Evolutionary conservation across 2,329 filamentous ascomycete species (phyloP).

Genomic region (Elsinoe necatrix): DNA sequence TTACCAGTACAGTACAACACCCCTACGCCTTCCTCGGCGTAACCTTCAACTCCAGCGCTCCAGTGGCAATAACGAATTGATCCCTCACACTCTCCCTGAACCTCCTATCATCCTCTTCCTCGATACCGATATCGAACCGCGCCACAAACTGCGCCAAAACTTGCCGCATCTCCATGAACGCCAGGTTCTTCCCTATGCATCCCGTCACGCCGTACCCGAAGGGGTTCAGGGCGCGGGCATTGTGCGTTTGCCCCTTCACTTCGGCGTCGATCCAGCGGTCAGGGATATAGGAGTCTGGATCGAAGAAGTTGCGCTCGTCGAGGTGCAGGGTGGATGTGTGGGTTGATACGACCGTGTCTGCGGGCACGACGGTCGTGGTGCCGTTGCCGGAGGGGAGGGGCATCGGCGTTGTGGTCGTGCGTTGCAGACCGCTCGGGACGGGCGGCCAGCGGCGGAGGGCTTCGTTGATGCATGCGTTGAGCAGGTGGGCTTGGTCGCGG

Average conservation of each 20-base stretch:
- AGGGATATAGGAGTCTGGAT: conserved; percentile 25
- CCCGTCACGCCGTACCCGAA: conserved; percentile 29
- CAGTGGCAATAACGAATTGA: not conserved
- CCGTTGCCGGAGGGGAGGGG: conserved; percentile 19
- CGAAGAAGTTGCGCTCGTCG: conserved; percentile 1
- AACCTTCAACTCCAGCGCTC: not conserved
- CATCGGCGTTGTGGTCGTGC: conserved; percentile 31
- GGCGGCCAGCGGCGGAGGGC: conserved; percentile 36
- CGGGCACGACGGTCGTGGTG: not conserved
- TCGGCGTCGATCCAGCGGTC: conserved; percentile 33
- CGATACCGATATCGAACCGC: conserved; percentile 32
- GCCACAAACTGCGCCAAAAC: conserved; percentile 30
- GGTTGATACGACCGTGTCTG: not conserved
- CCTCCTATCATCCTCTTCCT: conserved; percentile 30
- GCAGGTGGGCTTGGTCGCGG: conserved; percentile 23
- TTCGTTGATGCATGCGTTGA: conserved; percentile 39
- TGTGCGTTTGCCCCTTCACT: conserved; percentile 24
- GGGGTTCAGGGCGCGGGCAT: conserved; percentile 29
- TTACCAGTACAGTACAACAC: no score
- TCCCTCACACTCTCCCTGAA: conserved; percentile 25
- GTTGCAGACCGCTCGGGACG: conserved; percentile 30
- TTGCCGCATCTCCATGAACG: conserved; percentile 31
- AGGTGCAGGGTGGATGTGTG: not conserved
- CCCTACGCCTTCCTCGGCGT: not conserved
- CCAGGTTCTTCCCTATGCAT: conserved; percentile 34